Percentiles rank a stretch among this genome's conserved stretches.
phyloP scores from a whole-genome alignment of 768 basidiomycete species.

The Psilocybe azurescens region DNA sequence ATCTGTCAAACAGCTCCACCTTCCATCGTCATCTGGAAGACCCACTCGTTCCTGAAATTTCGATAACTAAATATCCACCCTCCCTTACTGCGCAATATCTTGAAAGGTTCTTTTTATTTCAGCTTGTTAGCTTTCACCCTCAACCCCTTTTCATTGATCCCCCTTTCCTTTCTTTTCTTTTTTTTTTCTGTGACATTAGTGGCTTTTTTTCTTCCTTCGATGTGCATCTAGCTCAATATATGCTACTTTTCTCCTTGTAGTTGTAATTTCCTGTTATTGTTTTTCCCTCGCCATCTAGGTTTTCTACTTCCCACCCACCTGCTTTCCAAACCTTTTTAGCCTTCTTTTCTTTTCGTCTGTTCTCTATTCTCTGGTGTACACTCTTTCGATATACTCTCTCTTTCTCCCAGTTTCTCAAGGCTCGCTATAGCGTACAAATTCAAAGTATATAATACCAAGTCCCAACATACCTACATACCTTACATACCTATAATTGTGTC shows the following conservation, averaged over 20 bases:
- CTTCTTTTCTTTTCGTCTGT: constrained; percentile 6
- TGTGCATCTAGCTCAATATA: constrained; percentile 7
- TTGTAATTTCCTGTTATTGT: constrained; percentile 14
- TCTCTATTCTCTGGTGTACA: constrained; percentile 16
- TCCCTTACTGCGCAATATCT: not conserved
- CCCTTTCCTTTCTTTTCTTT: constrained; percentile 7
- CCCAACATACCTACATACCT: constrained; percentile 19
- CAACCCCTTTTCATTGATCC: constrained; percentile 2
- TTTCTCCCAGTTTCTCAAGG: constrained; percentile 9
- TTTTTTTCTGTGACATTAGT: constrained; percentile 5
- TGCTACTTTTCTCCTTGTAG: constrained; percentile 16
- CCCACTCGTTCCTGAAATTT: not conserved
- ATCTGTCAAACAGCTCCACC: not conserved
- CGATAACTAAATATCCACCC: not conserved
- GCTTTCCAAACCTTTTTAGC: constrained; percentile 6
- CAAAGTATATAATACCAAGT: constrained; percentile 25
- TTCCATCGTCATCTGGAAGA: not conserved
- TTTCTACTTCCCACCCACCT: not conserved
- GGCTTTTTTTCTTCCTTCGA: constrained; percentile 2
- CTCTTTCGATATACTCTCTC: constrained; percentile 8
- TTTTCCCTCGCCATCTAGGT: not conserved
- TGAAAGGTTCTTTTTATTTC: not conserved
- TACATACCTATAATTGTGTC: constrained; percentile 23
- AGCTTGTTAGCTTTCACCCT: not conserved
- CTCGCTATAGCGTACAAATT: constrained; percentile 24